Percentiles rank a stretch among this genome's conserved stretches.
These are phyloP conservation scores for Aspergillus carbonarius DNA, from an alignment of 2,329 filamentous ascomycete species.

Conservation along the genomic window DNA sequence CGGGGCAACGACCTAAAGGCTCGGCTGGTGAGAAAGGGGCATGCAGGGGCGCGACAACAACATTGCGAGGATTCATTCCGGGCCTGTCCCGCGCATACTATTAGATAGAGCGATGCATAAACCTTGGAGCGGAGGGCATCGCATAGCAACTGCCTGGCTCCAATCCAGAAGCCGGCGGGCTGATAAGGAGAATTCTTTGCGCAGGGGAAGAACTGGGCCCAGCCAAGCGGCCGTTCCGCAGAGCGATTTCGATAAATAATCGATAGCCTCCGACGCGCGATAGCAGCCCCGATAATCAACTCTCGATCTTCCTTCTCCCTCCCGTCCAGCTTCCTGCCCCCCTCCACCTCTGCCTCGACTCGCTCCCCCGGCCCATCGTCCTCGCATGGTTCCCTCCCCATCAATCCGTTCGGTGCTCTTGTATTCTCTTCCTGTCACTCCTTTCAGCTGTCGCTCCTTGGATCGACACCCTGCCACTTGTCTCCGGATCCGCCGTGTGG, in stretches of 20 bases:
- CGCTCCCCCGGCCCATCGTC: neutral
- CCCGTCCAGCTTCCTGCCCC: neutral
- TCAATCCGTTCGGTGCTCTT: neutral
- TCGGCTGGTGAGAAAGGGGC: constrained; percentile 1
- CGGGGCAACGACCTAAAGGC: neutral
- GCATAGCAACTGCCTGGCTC: neutral
- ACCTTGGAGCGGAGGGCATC: neutral
- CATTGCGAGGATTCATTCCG: constrained; percentile 14
- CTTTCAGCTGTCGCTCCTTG: neutral
- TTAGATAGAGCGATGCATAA: constrained; percentile 6
- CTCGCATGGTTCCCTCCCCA: neutral
- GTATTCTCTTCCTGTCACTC: neutral
- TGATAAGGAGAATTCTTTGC: neutral
- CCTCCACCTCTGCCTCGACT: neutral
- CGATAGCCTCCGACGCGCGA: constrained; percentile 20
- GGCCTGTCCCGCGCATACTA: constrained; percentile 7
- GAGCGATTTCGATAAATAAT: constrained; percentile 18
- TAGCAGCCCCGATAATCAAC: constrained; percentile 16
- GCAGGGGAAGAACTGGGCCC: neutral
- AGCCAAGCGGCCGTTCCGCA: constrained; percentile 15
- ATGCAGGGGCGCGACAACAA: constrained; percentile 12
- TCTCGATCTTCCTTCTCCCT: constrained; percentile 9
- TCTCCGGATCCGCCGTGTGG: constrained; percentile 6
- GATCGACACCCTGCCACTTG: constrained; percentile 1
- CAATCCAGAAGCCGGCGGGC: neutral